Percentiles rank a stretch among this genome's conserved stretches.
Evolutionary conservation across 192 early-diverging fungal species (phyloP).

Genomic region (Allomyces javanicus): DNA sequence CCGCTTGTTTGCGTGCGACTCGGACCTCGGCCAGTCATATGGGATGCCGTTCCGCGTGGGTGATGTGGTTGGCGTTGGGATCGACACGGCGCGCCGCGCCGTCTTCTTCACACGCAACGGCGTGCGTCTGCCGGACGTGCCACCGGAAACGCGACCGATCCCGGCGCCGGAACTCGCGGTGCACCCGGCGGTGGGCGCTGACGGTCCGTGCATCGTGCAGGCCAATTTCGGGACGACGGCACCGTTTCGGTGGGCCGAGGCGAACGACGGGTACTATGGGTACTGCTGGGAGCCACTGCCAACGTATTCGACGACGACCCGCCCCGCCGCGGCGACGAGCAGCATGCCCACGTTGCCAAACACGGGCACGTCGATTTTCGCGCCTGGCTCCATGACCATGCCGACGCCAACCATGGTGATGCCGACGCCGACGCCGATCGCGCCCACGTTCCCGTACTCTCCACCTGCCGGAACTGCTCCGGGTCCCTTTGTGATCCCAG

Average conservation of each 20-base stretch:
- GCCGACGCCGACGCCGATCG: too few relatives aligned
- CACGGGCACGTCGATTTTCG: too few relatives aligned
- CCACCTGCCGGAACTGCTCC: too few relatives aligned
- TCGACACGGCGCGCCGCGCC: slow-evolving; percentile 2
- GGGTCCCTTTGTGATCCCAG: too few relatives aligned
- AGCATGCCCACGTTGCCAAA: too few relatives aligned
- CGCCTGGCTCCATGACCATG: too few relatives aligned
- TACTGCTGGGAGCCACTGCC: too few relatives aligned
- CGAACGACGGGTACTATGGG: neutral
- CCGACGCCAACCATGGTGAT: too few relatives aligned
- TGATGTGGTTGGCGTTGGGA: slow-evolving; percentile 15
- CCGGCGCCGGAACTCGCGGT: neutral
- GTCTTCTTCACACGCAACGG: slow-evolving; percentile 11
- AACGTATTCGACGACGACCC: too few relatives aligned
- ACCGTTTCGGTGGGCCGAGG: neutral
- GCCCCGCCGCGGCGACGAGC: too few relatives aligned
- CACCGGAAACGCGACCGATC: neutral
- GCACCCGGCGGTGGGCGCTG: slow-evolving; percentile 9
- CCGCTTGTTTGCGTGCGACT: slow-evolving; percentile 12
- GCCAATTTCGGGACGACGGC: neutral
- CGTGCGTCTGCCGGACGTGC: slow-evolving; percentile 2
- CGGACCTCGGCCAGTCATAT: slow-evolving; percentile 9
- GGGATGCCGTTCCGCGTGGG: slow-evolving; percentile 4
- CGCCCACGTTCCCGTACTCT: too few relatives aligned
- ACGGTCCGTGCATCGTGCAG: slow-evolving; percentile 7